Conservation (phyloP, 768 basidiomycete genomes). For the Russula griseocarnosa region DNA sequence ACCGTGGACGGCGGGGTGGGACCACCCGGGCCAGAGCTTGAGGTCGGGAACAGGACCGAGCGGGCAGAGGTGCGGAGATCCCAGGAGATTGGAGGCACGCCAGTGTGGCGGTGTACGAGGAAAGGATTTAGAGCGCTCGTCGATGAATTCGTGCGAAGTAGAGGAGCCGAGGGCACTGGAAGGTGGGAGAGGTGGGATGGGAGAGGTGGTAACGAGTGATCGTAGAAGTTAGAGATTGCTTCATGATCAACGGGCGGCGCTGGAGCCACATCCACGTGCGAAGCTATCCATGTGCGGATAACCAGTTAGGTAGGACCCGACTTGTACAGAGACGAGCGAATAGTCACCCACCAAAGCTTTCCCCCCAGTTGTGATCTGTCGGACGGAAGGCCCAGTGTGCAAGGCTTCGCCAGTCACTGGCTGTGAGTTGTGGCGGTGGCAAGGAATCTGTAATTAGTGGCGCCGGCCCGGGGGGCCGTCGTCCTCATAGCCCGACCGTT, state of each 20-base stretch:
- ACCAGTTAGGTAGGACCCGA: background rate
- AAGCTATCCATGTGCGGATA: background rate
- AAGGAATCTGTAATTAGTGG: background rate
- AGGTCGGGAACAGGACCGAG: constrained; percentile 24
- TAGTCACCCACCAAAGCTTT: constrained; percentile 33
- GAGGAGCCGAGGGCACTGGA: constrained; percentile 31
- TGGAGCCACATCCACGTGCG: background rate
- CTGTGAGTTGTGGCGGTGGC: constrained; percentile 28
- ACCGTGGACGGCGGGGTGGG: constrained; percentile 31
- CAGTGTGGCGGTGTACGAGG: constrained; percentile 44
- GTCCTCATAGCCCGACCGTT: background rate
- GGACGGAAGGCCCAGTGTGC: constrained; percentile 51
- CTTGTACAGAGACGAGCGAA: background rate
- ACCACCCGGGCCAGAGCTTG: constrained; percentile 31
- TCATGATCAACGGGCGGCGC: background rate
- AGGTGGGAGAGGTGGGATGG: constrained; percentile 38
- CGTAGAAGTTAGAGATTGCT: constrained; percentile 10
- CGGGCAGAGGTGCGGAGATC: constrained; percentile 38
- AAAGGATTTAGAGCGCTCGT: constrained; percentile 56
- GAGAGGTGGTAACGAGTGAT: constrained; percentile 47
- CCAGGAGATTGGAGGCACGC: constrained; percentile 47
- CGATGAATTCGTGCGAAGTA: constrained; percentile 38
- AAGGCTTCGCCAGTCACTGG: constrained; percentile 51
- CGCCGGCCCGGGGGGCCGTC: constrained; percentile 23
- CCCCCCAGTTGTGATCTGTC: constrained; percentile 33